Evolutionary conservation across 768 basidiomycete species (phyloP).

Genomic region (Lentinula raphanica): DNA sequence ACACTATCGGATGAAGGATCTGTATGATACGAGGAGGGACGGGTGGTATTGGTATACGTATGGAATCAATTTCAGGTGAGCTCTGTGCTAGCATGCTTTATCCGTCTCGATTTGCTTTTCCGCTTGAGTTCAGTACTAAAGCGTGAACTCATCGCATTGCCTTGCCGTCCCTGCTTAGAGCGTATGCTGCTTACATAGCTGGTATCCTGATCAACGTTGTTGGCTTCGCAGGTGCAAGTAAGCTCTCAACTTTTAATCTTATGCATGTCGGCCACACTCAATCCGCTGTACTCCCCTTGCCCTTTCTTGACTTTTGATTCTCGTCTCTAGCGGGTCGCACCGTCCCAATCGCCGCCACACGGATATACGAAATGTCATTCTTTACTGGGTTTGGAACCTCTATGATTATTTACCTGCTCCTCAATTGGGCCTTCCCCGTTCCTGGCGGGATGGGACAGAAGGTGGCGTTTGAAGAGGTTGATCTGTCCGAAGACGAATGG

Average conservation of each 20-base stretch:
- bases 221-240: conserved; percentile 73
- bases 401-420: conserved; percentile 52
- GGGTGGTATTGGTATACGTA: conserved; percentile 76
- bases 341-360: conserved; percentile 66
- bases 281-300: background rate
- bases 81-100: too few relatives aligned
- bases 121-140: too few relatives aligned
- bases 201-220: conserved; percentile 82
- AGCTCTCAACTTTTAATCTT: conserved; percentile 19
- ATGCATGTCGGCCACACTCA: too few relatives aligned
- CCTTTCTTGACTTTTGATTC: background rate
- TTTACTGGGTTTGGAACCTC: conserved; percentile 80
- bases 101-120: background rate
- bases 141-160: too few relatives aligned
- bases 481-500: conserved; percentile 31
- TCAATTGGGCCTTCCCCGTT: conserved; percentile 59
- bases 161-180: conserved; percentile 28
- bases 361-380: conserved; percentile 74
- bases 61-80: conserved; percentile 67
- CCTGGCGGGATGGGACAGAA: conserved; percentile 20
- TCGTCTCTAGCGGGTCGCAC: conserved; percentile 40
- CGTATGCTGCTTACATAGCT: conserved; percentile 61
- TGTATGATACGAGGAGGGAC: conserved; percentile 52
- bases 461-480: conserved; percentile 49
- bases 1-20: conserved; percentile 64